These are phyloP conservation scores for Alloteropsis angusta DNA, from an alignment of 202 grass and related monocot genomes.

Conservation along the genomic window DNA sequence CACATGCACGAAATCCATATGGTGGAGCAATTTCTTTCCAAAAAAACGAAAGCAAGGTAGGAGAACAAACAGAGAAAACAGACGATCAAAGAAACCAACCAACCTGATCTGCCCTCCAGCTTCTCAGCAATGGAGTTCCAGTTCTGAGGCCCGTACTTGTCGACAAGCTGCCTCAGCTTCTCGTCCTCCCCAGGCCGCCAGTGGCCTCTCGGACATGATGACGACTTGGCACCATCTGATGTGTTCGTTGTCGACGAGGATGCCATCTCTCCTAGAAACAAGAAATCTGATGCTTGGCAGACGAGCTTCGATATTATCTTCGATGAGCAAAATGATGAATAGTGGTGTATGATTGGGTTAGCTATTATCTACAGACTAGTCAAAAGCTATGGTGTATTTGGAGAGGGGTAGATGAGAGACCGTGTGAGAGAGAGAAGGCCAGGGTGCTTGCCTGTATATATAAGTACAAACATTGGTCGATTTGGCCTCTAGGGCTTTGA, in stretches of 20 bases:
- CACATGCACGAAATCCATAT: not conserved
- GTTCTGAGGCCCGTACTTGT: constrained; percentile 83
- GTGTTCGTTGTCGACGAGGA: constrained; percentile 59
- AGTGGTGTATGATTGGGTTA: constrained; percentile 13
- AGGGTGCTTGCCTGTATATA: constrained; percentile 20
- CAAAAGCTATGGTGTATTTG: constrained; percentile 1
- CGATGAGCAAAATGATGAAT: not conserved
- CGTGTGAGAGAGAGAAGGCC: constrained; percentile 16
- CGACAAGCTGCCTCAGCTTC: constrained; percentile 60
- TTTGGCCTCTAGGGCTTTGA: constrained; percentile 50
- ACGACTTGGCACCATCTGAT: constrained; percentile 41
- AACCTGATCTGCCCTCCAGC: constrained; percentile 90
- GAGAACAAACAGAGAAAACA: not conserved
- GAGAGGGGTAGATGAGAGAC: constrained; percentile 11
- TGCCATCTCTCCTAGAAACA: constrained; percentile 21
- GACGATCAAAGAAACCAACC: constrained; percentile 7
- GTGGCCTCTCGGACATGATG: constrained; percentile 68
- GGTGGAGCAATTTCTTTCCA: not conserved
- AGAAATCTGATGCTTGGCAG: not conserved
- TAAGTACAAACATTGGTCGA: constrained; percentile 6
- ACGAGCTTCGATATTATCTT: not conserved
- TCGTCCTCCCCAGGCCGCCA: constrained; percentile 86
- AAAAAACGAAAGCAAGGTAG: not conserved
- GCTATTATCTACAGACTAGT: constrained; percentile 22
- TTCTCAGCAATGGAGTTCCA: constrained; percentile 97